Evolutionary conservation across 352 stramenopile genomes (phyloP), one percentile per base, ranked within the genome.

Genomic region (Thalassiosira hispida): DNA sequence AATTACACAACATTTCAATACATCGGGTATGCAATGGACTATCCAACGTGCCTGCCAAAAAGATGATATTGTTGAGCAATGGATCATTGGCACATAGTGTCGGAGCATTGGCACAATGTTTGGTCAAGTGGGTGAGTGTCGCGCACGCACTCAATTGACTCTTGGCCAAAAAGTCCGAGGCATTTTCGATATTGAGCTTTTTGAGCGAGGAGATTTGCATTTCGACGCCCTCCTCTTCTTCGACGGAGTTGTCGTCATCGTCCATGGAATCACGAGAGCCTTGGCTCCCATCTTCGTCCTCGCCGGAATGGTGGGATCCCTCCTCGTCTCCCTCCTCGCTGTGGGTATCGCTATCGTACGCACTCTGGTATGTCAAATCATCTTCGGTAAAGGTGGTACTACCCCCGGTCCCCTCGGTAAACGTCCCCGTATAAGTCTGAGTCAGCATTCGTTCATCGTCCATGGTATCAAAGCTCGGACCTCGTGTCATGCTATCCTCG

Each of bases 1-100:
- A 67, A 65, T 92, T 90, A 42, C 79, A 87, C 23, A 93, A 8
- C 12, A 91, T 90, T 69, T 93, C 88, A 12, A 93, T 61, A 62
- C 86, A 91, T 70, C 88, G 90, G 9, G 82, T 88, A 71, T 91
- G 84, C 14, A 92, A 66, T 1, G 79, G 84, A 57, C 86, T 83
- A 7, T 85, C 61, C 49, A 82, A 62, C 11, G 85, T 78, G 20
- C 55, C 68, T 9, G 73, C 60, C 18, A 92, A 60, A 23, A 74
- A 31, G 22, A 89, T 14, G 18, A 89, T 23, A 23, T 66, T 86
- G 25, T 86, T 33, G 3, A 90, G 49, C 31, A 91, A 31, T 20
- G 63, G 23, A 20, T 77, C 44, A 29, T 87, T 87, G n/a, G 40
- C 42, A 42, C 59, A 78, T 16, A 92, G 57, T 7, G 77, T 6